phyloP scores from a whole-genome alignment of 768 basidiomycete species.

The Macrolepiota dolichaula region DNA sequence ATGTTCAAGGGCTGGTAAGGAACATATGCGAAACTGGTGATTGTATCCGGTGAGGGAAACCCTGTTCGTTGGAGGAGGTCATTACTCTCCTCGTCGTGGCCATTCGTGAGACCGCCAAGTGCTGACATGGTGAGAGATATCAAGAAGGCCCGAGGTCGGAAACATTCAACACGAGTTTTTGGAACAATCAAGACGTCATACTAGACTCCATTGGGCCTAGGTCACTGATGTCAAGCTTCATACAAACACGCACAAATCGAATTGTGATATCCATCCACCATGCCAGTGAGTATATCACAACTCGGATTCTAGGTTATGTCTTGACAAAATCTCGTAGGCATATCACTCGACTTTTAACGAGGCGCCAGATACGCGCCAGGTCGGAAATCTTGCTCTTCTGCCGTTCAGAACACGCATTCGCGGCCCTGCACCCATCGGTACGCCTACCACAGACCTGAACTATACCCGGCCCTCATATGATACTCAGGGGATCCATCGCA shows the following conservation, averaged over 20 bases:
- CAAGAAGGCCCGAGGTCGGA: neutral
- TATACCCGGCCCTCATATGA: slow-evolving; percentile 12
- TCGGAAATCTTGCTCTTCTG: slow-evolving; percentile 87
- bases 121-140: slow-evolving; percentile 28
- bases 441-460: slow-evolving; percentile 17
- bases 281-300: slow-evolving; percentile 53
- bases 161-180: neutral
- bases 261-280: slow-evolving; percentile 21
- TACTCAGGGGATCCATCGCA: slow-evolving; percentile 69
- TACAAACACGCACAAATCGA: slow-evolving; percentile 2
- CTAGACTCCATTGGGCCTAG: too few species aligned
- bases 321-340: slow-evolving; percentile 50
- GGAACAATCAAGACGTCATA: too few species aligned
- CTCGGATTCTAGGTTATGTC: slow-evolving; percentile 11
- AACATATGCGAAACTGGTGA: slow-evolving; percentile 45
- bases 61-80: slow-evolving; percentile 42
- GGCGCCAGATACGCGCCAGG: slow-evolving; percentile 70
- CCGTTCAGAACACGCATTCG: slow-evolving; percentile 91
- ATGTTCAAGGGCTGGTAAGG: too few species aligned
- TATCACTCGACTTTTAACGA: slow-evolving; percentile 96
- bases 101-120: slow-evolving; percentile 19
- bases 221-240: neutral
- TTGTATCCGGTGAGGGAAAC: slow-evolving; percentile 63
- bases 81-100: slow-evolving; percentile 37
- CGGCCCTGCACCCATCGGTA: slow-evolving; percentile 86